Percentiles rank a stretch among this genome's conserved stretches.
phyloP scores from a whole-genome alignment of 768 basidiomycete genomes.

The Tricholoma sp. region DNA sequence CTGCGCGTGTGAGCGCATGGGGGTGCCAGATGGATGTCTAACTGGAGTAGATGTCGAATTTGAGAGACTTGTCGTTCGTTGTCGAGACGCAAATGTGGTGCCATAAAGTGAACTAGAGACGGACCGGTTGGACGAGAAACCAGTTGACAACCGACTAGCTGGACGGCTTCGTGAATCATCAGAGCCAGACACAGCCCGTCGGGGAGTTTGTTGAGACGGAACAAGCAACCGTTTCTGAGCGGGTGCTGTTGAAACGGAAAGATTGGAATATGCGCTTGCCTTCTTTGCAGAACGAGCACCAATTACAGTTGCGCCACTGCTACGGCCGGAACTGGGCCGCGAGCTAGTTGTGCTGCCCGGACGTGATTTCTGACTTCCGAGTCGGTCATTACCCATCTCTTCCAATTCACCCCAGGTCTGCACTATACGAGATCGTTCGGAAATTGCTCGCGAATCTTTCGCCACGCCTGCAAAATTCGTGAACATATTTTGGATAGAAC shows the following conservation, averaged over 20 bases:
- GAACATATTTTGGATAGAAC: constrained; percentile 43
- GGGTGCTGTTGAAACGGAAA: constrained; percentile 34
- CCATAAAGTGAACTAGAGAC: constrained; percentile 61
- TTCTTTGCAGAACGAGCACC: constrained; percentile 25
- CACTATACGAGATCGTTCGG: constrained; percentile 60
- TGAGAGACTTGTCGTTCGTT: constrained; percentile 66
- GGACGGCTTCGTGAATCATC: constrained; percentile 43
- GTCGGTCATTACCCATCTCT: constrained; percentile 72
- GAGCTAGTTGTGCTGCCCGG: constrained; percentile 62
- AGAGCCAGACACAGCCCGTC: constrained; percentile 47
- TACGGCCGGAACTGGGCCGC: constrained; percentile 51
- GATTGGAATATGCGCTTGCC: constrained; percentile 30
- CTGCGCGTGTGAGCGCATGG: constrained; percentile 38
- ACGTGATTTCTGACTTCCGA: constrained; percentile 57
- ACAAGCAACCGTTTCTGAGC: constrained; percentile 39
- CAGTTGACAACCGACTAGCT: constrained; percentile 52
- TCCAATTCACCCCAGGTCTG: constrained; percentile 80
- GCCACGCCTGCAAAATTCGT: constrained; percentile 35
- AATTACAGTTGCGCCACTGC: constrained; percentile 44
- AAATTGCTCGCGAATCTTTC: constrained; percentile 54
- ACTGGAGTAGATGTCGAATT: constrained; percentile 30
- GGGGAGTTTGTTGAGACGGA: constrained; percentile 40
- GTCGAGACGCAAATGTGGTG: constrained; percentile 80
- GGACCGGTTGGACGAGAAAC: constrained; percentile 52
- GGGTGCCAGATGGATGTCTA: constrained; percentile 27